Evolutionary conservation across 2,329 filamentous ascomycete species (phyloP).

Genomic region (Helminthosporium solani): DNA sequence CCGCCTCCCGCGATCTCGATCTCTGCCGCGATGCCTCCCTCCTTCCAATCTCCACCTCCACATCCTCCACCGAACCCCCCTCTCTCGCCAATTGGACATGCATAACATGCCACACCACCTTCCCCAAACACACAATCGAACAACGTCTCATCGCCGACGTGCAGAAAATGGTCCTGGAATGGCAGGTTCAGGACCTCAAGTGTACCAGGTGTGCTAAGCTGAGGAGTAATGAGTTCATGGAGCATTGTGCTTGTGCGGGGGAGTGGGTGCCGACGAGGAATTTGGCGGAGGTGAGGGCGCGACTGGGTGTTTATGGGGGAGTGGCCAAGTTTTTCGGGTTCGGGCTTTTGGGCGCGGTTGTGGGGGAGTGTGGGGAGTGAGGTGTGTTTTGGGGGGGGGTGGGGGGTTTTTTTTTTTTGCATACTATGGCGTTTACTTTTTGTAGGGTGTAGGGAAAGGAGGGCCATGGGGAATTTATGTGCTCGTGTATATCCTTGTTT

Average conservation of each 20-base stretch:
- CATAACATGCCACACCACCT: conserved; percentile 70
- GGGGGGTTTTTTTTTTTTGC: no score
- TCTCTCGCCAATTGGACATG: conserved; percentile 73
- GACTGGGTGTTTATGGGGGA: conserved; percentile 67
- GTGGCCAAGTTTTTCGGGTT: conserved; percentile 80
- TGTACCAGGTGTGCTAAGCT: conserved; percentile 70
- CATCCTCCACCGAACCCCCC: conserved; percentile 2
- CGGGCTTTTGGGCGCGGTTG: conserved; percentile 76
- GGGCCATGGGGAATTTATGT: no score
- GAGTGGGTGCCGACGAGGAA: conserved; percentile 75
- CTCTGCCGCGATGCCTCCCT: conserved; percentile 87
- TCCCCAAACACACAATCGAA: conserved; percentile 78
- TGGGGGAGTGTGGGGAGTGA: conserved; percentile 62
- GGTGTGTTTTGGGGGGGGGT: conserved; percentile 36
- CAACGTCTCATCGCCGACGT: conserved; percentile 77
- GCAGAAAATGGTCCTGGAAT: conserved; percentile 72
- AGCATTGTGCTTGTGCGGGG: conserved; percentile 92
- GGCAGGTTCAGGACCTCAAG: conserved; percentile 87
- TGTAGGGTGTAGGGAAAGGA: no score
- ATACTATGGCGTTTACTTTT: no score
- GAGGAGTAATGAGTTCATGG: conserved; percentile 89
- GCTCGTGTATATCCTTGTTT: no score
- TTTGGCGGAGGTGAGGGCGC: conserved; percentile 63
- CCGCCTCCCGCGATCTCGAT: conserved; percentile 83
- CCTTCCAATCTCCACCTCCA: conserved; percentile 55